Conservation (phyloP, 148 eudicot genomes). For the Agrostemma githago region DNA sequence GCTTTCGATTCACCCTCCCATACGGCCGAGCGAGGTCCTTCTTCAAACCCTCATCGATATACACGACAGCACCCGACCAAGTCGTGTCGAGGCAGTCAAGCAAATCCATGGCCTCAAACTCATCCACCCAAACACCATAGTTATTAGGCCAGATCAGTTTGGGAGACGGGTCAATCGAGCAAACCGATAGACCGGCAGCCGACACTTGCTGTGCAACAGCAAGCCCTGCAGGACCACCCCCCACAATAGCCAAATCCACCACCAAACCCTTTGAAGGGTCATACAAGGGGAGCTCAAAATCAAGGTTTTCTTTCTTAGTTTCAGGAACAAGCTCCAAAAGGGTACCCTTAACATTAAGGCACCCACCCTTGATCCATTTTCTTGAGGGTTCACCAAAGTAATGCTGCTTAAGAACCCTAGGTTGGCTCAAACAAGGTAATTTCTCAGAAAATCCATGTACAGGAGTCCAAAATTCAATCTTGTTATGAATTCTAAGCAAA, state of each 20-base stretch:
- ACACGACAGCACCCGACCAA: slow-evolving; percentile 92
- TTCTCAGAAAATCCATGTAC: slow-evolving; percentile 53
- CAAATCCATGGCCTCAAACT: slow-evolving; percentile 98
- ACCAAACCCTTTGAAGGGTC: slow-evolving; percentile 71
- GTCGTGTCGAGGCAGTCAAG: slow-evolving; percentile 94
- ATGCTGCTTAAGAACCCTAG: slow-evolving; percentile 31
- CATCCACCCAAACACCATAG: slow-evolving; percentile 99
- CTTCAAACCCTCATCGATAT: slow-evolving; percentile 52
- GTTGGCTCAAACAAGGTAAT: slow-evolving; percentile 32
- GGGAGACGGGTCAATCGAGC: slow-evolving; percentile 89
- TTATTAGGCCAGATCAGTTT: slow-evolving; percentile 97
- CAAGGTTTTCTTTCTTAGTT: slow-evolving; percentile 85
- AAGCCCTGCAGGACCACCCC: slow-evolving; percentile 98
- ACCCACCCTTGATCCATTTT: slow-evolving; percentile 32
- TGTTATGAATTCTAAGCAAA: slow-evolving; percentile 65
- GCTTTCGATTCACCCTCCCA: slow-evolving; percentile 90
- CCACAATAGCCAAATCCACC: slow-evolving; percentile 83
- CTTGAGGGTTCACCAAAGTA: slow-evolving; percentile 28
- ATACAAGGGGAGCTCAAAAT: slow-evolving; percentile 82
- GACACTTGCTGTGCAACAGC: slow-evolving; percentile 97
- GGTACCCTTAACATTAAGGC: slow-evolving; percentile 51
- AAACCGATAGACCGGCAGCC: slow-evolving; percentile 81
- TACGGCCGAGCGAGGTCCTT: slow-evolving; percentile 83
- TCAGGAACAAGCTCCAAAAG: slow-evolving; percentile 88
- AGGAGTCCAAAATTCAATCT: slow-evolving; percentile 71